Conservation (phyloP, 169 alveolate genomes). For the Eimeria brunetti region DNA sequence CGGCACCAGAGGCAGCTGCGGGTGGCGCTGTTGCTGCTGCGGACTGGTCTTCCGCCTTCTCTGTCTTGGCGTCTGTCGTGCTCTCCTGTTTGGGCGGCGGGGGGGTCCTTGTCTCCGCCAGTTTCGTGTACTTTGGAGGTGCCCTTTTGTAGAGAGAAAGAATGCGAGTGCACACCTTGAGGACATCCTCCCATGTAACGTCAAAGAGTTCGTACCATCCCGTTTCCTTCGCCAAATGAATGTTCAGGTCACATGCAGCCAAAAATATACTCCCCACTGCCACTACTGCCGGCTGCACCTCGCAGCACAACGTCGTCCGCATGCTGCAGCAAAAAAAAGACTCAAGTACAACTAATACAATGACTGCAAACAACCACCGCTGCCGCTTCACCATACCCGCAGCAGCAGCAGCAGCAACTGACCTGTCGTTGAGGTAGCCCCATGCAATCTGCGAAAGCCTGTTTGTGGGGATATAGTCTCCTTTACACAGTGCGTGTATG, state of each 20-base stretch:
- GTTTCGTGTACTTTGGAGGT: conserved; percentile 65
- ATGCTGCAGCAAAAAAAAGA: conserved; percentile 81
- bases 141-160: conserved; percentile 82
- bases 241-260: conserved; percentile 85
- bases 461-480: conserved; percentile 86
- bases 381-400: not conserved
- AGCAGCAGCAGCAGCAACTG: conserved; percentile 23
- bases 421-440: conserved; percentile 95
- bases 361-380: not conserved
- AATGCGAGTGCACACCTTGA: conserved; percentile 85
- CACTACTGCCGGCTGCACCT: conserved; percentile 86
- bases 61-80: not conserved
- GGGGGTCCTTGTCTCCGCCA: conserved; percentile 60
- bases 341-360: not conserved
- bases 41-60: not conserved
- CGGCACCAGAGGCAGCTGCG: not conserved
- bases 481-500: conserved; percentile 90
- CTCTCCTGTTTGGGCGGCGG: not conserved
- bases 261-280: conserved; percentile 87
- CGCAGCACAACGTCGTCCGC: conserved; percentile 88
- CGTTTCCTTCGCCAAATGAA: conserved; percentile 86
- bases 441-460: conserved; percentile 93
- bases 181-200: conserved; percentile 86
- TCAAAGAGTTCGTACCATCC: conserved; percentile 86
- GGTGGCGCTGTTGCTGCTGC: not conserved